Evolutionary conservation across 352 stramenopile genomes (phyloP).

Genomic region (Phytophthora tubulina): DNA sequence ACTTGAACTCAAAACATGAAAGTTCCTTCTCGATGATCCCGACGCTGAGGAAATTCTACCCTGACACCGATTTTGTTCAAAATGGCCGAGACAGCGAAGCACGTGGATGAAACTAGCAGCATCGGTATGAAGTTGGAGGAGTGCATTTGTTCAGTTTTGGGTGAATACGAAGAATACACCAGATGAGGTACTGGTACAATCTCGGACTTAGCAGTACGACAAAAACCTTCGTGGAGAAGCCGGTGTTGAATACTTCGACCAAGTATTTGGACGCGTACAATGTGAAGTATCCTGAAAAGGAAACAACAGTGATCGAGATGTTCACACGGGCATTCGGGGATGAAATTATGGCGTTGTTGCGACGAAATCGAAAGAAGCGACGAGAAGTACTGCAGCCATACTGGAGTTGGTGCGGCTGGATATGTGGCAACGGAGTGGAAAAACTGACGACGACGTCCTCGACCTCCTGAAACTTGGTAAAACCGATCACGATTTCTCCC

Average conservation of each 20-base stretch:
- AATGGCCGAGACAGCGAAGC: neutral
- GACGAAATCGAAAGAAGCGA: neutral
- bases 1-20: neutral
- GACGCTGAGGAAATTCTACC: neutral
- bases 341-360: neutral
- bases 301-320: neutral
- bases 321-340: neutral
- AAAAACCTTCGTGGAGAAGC: too few relatives aligned
- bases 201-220: neutral
- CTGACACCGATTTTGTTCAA: neutral
- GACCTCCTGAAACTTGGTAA: neutral
- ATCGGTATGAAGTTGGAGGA: neutral
- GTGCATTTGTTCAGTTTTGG: neutral
- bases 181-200: neutral
- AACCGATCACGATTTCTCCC: neutral
- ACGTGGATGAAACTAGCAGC: neutral
- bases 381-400: neutral
- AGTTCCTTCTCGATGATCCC: neutral
- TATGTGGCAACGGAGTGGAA: neutral
- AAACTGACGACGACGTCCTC: neutral
- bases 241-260: neutral
- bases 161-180: neutral
- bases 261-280: neutral
- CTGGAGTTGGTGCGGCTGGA: neutral
- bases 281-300: neutral